Conservation (phyloP, 2,329 filamentous ascomycete species). For the Sphaerulina vaccinii region DNA sequence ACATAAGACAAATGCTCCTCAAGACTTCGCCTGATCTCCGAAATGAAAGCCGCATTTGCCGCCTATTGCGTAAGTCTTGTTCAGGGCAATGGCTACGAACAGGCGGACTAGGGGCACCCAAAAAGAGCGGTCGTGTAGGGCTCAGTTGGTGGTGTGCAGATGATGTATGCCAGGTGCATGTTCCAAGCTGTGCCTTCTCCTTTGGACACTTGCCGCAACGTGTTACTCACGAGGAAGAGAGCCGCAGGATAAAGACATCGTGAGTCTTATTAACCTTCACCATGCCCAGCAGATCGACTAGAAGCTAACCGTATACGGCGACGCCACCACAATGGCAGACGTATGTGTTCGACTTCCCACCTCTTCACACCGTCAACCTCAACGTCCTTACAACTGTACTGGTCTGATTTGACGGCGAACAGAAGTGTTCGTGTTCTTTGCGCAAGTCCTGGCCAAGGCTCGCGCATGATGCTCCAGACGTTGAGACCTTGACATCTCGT, state of each 20-base stretch:
- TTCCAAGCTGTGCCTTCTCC: background rate
- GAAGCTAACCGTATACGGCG: background rate
- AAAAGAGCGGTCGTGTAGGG: background rate
- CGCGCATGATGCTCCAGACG: background rate
- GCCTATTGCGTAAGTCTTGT: background rate
- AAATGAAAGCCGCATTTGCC: background rate
- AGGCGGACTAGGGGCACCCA: no score
- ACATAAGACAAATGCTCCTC: no score
- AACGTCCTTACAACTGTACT: background rate
- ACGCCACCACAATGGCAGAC: slow-evolving; percentile 9
- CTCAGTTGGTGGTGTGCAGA: background rate
- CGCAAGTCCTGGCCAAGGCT: no score
- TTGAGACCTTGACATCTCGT: background rate
- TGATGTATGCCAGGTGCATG: background rate
- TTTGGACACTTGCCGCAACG: slow-evolving; percentile 2
- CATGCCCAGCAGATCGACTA: slow-evolving; percentile 11
- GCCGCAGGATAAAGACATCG: background rate
- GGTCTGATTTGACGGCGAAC: no score
- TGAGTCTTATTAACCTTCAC: background rate
- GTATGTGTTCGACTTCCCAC: background rate
- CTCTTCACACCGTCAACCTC: background rate
- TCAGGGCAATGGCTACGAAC: background rate
- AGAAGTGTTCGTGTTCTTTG: no score
- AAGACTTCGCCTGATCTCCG: no score
- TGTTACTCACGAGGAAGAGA: slow-evolving; percentile 4